phyloP scores from a whole-genome alignment of 148 eudicot genomes.

The Tetragonia tetragonoides region DNA sequence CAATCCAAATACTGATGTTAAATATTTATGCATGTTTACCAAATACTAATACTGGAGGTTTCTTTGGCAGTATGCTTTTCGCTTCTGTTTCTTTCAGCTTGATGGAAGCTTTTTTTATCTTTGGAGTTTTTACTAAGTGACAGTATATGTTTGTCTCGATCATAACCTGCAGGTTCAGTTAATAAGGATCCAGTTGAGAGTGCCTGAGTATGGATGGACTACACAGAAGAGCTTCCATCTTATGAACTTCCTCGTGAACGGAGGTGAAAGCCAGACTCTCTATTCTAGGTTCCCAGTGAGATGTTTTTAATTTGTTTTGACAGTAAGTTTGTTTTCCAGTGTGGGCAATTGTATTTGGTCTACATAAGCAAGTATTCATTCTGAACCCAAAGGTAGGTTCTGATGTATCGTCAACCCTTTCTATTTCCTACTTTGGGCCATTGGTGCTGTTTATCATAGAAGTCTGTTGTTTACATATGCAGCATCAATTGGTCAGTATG shows the following conservation, averaged over 20 bases:
- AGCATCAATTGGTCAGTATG: no score
- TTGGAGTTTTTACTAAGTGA: background rate
- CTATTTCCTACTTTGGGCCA: background rate
- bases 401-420: background rate
- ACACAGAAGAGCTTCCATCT: conserved; percentile 89
- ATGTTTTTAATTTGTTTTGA: conserved; percentile 8
- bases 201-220: conserved; percentile 92
- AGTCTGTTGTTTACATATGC: no score
- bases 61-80: background rate
- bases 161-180: conserved; percentile 62
- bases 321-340: conserved; percentile 36
- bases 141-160: background rate
- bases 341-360: conserved; percentile 78
- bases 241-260: conserved; percentile 89
- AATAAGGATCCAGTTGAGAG: conserved; percentile 74
- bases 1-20: no score
- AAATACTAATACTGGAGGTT: background rate
- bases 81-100: background rate
- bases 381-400: conserved; percentile 64
- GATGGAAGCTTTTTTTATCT: background rate
- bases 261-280: conserved; percentile 47
- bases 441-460: background rate
- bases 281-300: background rate
- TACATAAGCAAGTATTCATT: conserved; percentile 59
- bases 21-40: background rate